These are phyloP conservation scores for Fusarium tricinctum DNA, from an alignment of 2,329 filamentous ascomycete species.

Conservation along the genomic window DNA sequence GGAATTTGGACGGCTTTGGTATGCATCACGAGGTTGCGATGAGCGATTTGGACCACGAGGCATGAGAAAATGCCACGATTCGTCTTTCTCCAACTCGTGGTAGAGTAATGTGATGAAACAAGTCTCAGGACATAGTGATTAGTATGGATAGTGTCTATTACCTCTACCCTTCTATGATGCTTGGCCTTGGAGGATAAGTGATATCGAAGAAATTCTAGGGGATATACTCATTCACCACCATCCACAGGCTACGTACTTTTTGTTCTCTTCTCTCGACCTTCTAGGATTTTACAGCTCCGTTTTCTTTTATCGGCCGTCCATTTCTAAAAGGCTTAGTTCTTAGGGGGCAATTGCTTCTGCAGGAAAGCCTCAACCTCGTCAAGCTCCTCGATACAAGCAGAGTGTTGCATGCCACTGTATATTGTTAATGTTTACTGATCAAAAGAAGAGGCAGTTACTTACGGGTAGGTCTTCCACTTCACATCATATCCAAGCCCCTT, in stretches of 20 bases:
- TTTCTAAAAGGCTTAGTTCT: constrained; percentile 29
- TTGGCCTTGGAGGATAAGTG: background rate
- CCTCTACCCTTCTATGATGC: constrained; percentile 4
- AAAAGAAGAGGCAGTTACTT: constrained; percentile 51
- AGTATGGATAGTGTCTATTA: background rate
- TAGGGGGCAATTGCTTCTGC: constrained; percentile 59
- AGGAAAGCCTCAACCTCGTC: constrained; percentile 80
- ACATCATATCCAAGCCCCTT: constrained; percentile 79
- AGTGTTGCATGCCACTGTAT: constrained; percentile 77
- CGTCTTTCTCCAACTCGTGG: constrained; percentile 15
- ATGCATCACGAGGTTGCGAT: constrained; percentile 32
- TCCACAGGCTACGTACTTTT: background rate
- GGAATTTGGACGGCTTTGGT: constrained; percentile 3
- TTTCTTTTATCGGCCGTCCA: background rate
- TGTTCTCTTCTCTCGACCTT: background rate
- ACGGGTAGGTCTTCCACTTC: constrained; percentile 82
- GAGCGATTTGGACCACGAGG: constrained; percentile 26
- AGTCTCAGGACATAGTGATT: background rate
- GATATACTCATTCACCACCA: background rate
- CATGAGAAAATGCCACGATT: constrained; percentile 19
- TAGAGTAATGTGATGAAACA: constrained; percentile 14
- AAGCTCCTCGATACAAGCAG: constrained; percentile 82
- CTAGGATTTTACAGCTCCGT: background rate
- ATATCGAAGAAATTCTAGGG: background rate
- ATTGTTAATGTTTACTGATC: constrained; percentile 18